Evolutionary conservation across 306 rosid genomes (phyloP), one percentile per base, ranked within the genome.

Genomic region (Cucurbita maxima): DNA sequence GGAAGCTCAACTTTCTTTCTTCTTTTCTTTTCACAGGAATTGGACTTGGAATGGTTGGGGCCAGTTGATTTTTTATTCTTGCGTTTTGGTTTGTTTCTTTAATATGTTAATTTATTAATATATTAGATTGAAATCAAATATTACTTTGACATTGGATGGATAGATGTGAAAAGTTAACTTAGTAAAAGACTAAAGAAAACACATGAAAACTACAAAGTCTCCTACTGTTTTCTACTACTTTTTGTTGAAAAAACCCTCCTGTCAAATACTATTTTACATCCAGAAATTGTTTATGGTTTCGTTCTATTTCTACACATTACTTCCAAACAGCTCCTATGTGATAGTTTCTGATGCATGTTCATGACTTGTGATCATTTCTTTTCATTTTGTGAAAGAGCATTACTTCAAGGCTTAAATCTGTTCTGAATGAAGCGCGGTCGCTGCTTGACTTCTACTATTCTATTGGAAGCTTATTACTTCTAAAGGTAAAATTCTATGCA

Each of bases 361-460:
- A 75, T 76, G 71, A 75, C 47, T 70, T 41, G 36, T 74, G 56
- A n/a, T n/a, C 48, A 3, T 34, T 52, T 72, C 79, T 78, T n/a
- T 50, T 69, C 52, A 71, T 51, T 47, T 71, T 84, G 78, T 85
- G 20, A 82, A 82, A 91, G 99, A 84, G 81, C 76, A 25, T 89
- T 78, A 81, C 89, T 57, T 80, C 85, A 45, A 83, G 82, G 55
- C 87, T 95, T 78, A 81, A 85, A 79, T 79, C 90, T 79, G 68
- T 63, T 40, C 82, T 86, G 68, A 80, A 76, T 61, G 87, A 88
- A 76, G 96, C 93, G 34, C 86, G 84, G 71, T 83, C 85, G 10
- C 83, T 95, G 92, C 87, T 78, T 12, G 96, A 91, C 53, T 78
- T 86, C 70, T 91, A 91, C 80, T 83, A 87, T 79, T 89, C 97